Percentiles rank a stretch among this genome's conserved stretches.
These are phyloP conservation scores for Xylaria sp. DNA, from an alignment of 2,329 filamentous ascomycete species.

Conservation along the genomic window DNA sequence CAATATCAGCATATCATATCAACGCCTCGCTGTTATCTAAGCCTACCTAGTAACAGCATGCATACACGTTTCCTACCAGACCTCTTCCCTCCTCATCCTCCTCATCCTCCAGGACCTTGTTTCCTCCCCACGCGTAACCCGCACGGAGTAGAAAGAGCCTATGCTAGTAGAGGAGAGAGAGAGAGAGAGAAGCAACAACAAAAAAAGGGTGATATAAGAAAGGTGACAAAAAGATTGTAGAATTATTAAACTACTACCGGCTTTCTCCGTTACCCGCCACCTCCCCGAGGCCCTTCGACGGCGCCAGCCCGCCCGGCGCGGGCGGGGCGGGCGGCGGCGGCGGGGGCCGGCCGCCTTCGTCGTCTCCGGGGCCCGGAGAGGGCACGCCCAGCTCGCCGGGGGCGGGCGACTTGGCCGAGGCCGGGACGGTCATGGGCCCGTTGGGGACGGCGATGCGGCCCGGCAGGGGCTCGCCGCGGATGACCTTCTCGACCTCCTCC, in stretches of 20 bases:
- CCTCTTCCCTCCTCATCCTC: not conserved
- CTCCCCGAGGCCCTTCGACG: constrained; percentile 4
- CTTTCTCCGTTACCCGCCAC: not conserved
- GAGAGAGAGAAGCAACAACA: too few species aligned
- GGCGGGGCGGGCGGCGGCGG: constrained; percentile 34
- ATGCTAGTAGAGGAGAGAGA: not conserved
- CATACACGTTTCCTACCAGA: not conserved
- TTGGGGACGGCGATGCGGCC: constrained; percentile 65
- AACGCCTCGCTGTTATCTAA: not conserved
- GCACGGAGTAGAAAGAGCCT: not conserved
- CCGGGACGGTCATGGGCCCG: constrained; percentile 70
- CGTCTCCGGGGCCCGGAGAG: constrained; percentile 14
- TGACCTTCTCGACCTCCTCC: constrained; percentile 87
- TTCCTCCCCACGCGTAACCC: not conserved
- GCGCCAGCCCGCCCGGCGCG: constrained; percentile 29
- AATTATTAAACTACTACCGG: constrained; percentile 5
- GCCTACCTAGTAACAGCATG: not conserved
- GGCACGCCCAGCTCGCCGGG: constrained; percentile 28
- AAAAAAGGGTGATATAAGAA: too few species aligned
- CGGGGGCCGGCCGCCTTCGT: constrained; percentile 26
- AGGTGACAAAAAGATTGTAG: not conserved
- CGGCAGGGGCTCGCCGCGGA: constrained; percentile 80
- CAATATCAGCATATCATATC: not conserved
- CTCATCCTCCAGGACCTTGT: too few species aligned
- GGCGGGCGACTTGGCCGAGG: constrained; percentile 27